Evolutionary conservation across 2,329 filamentous ascomycete genomes (phyloP), one percentile per base, ranked within the genome.

Genomic region (Aspergillus pseudotamarii): DNA sequence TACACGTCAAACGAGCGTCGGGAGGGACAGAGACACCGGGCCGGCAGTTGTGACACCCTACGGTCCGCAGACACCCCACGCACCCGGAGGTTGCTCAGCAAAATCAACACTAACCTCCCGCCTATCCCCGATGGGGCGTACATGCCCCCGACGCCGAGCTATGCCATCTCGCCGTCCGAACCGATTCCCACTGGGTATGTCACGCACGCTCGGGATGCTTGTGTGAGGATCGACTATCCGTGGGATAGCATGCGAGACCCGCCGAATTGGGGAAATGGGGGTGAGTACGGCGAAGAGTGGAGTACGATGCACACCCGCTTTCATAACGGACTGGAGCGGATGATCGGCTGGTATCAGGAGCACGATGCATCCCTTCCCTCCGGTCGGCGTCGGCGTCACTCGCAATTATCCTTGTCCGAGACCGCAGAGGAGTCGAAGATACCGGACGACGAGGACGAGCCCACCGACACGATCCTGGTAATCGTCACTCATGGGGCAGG

Each of bases 401-500:
- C 68, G 2, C 66, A 69, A 41, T 41, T 66, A 23, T 61, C 64
- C 36, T 59, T 61, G 34, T 61, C 65, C 16, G 60, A 68, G 19
- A 63, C 61, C 45, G 48, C 69, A 59, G 67, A 63, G 50, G 64
- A 60, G 9, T 34, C 63, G 26, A 60, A 41, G 57, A 58, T 10
- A 0, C 45, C 34, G 11, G 81, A 85, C 1, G 83, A 85, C 2
- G 85, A 87, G 0, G 87, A 91, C 16, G 86, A 89, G 26, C 84
- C 88, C 38, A 84, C 87, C 1, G 91, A 96, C 69, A 86, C 93
- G 1, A 89, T 98, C 1, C 82, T 99, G 19, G 84, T 99, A 46
- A 80, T 99, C 9, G 91, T 99, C 26, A 97, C 95, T 0, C 95
- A 99, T 74, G 94, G 94, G 28, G 95, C 95, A 16, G 95, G 95